A percentile compares a stretch with the other conserved stretches of the same genome.
These are phyloP conservation scores for Fraxinus ornus DNA, from an alignment of 305 asterid species.

Conservation along the genomic window DNA sequence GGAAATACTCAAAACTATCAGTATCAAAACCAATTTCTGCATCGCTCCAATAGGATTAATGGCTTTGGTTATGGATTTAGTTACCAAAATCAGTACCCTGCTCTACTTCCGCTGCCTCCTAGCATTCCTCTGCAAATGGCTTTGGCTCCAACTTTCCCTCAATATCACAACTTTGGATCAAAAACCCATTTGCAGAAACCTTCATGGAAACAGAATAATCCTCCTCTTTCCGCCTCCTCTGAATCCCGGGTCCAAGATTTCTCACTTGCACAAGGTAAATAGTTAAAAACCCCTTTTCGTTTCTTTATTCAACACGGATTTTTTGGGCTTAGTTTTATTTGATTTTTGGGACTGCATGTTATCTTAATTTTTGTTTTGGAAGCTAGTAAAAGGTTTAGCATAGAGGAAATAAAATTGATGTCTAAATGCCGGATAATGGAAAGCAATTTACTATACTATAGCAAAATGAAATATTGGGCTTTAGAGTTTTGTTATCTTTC, in stretches of 20 bases:
- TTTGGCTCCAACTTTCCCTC: conserved; percentile 44
- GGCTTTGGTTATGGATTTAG: conserved; percentile 45
- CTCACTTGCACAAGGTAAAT: conserved; percentile 47
- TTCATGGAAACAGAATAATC: conserved; percentile 32
- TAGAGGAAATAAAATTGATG: background rate
- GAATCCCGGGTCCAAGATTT: conserved; percentile 42
- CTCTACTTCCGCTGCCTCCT: conserved; percentile 72
- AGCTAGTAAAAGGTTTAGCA: background rate
- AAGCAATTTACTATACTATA: background rate
- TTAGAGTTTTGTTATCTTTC: background rate
- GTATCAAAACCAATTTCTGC: conserved; percentile 48
- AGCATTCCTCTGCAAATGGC: conserved; percentile 47
- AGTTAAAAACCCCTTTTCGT: background rate
- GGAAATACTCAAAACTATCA: conserved; percentile 36
- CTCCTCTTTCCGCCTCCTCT: conserved; percentile 54
- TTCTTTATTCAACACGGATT: background rate
- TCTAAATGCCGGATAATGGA: background rate
- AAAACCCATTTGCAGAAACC: conserved; percentile 56
- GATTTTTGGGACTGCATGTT: conserved; percentile 10
- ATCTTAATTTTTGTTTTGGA: background rate
- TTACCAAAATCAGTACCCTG: conserved; percentile 59
- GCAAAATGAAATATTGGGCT: background rate
- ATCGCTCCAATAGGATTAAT: conserved; percentile 36
- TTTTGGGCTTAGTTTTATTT: background rate
- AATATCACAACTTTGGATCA: conserved; percentile 46